Conservation (phyloP, 164 flowering plant species). For the Nelumbo lutea region DNA sequence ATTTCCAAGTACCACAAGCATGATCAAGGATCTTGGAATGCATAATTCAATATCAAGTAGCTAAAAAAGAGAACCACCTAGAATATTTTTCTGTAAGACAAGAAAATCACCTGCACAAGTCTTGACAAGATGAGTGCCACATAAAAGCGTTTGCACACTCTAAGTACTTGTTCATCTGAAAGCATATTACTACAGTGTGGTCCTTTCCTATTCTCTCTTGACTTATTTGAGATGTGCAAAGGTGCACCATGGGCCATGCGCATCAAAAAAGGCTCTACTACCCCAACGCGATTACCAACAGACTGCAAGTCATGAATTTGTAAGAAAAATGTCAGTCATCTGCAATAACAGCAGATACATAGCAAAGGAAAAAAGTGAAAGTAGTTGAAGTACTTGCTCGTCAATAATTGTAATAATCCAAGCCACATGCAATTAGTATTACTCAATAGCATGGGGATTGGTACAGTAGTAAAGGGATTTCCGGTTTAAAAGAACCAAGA, state of each 20-base stretch:
- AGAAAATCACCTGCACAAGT: constrained; percentile 72
- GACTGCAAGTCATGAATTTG: constrained; percentile 47
- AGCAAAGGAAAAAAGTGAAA: background rate
- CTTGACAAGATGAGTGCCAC: constrained; percentile 92
- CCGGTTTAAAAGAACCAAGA: too few species aligned
- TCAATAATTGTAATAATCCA: background rate
- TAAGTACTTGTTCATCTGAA: constrained; percentile 68
- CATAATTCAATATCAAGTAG: background rate
- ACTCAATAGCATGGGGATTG: too few species aligned
- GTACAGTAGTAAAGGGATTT: too few species aligned
- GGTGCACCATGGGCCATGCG: constrained; percentile 99
- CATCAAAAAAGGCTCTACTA: constrained; percentile 88
- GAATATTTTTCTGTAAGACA: constrained; percentile 1
- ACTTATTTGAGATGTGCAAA: constrained; percentile 31
- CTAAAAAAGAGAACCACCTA: background rate
- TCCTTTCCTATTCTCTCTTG: constrained; percentile 38
- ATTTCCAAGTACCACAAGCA: background rate
- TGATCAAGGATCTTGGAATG: background rate
- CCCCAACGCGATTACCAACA: constrained; percentile 94
- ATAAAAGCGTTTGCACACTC: constrained; percentile 85
- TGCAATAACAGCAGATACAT: constrained; percentile 3
- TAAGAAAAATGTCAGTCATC: background rate
- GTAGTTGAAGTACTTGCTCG: background rate
- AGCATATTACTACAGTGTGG: constrained; percentile 31
- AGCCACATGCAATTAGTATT: too few species aligned